Conservation (phyloP, 352 stramenopile genomes). For the Phytophthora lateralis region DNA sequence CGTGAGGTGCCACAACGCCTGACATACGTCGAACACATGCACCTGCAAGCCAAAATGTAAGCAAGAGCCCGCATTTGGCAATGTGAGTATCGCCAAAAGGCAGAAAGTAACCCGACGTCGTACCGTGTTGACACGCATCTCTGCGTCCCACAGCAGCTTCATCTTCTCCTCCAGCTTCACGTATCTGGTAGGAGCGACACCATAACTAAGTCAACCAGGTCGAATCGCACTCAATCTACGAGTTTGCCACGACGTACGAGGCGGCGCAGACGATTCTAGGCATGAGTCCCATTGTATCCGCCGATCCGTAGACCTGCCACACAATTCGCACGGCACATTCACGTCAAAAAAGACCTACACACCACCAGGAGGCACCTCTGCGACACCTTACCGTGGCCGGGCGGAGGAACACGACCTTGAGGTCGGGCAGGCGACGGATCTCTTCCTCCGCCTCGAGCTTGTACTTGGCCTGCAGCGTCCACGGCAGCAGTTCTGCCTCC, state of each 20-base stretch:
- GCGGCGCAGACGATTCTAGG: conserved; percentile 84
- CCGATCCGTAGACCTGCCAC: conserved; percentile 75
- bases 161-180: conserved; percentile 88
- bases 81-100: not conserved
- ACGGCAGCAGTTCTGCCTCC: conserved; percentile 66
- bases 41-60: conserved; percentile 42
- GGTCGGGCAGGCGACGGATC: conserved; percentile 55
- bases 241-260: conserved; percentile 49
- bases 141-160: conserved; percentile 86
- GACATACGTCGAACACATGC: conserved; percentile 79
- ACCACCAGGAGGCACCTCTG: not conserved
- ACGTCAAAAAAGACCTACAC: not conserved
- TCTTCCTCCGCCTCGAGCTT: conserved; percentile 84
- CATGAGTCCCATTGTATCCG: conserved; percentile 84
- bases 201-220: not conserved
- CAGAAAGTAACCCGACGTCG: not conserved
- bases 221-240: not conserved
- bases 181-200: conserved; percentile 46
- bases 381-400: conserved; percentile 61
- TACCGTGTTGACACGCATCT: conserved; percentile 90
- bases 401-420: conserved; percentile 81
- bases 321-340: conserved; percentile 2
- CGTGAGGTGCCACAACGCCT: conserved; percentile 79
- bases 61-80: conserved; percentile 5
- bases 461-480: conserved; percentile 88